Percentiles rank a stretch among this genome's conserved stretches.
phyloP scores from a whole-genome alignment of 108 stramenopile genomes.

The Epithemia pelagica region DNA sequence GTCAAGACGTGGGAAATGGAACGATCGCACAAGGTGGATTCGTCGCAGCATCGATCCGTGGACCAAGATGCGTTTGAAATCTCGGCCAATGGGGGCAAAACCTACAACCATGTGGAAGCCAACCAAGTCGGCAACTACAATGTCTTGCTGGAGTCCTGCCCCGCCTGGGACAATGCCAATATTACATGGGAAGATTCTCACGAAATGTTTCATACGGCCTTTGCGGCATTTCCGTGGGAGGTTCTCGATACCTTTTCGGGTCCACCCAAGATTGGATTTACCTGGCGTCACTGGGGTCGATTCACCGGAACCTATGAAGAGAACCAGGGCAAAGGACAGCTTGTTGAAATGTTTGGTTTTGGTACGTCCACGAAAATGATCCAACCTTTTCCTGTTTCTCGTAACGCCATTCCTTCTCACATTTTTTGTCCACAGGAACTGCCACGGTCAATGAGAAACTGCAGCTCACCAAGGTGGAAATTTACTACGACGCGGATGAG shows the following conservation, averaged over 20 bases:
- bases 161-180: conserved; percentile 21
- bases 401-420: no score
- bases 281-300: conserved; percentile 50
- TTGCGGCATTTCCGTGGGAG: conserved; percentile 52
- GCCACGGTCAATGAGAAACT: conserved; percentile 31
- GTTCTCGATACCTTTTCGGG: conserved; percentile 39
- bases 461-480: conserved; percentile 26
- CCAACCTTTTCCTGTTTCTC: no score
- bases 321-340: conserved; percentile 38
- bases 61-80: conserved; percentile 29
- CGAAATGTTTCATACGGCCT: conserved; percentile 38
- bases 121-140: conserved; percentile 44
- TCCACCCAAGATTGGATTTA: conserved; percentile 43
- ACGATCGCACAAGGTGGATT: conserved; percentile 31
- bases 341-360: conserved; percentile 49
- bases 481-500: conserved; percentile 28
- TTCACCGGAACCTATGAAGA: conserved; percentile 36
- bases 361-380: no score
- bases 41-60: conserved; percentile 16
- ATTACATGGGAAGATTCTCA: conserved; percentile 39
- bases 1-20: conserved; percentile 54
- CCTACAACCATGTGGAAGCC: conserved; percentile 30
- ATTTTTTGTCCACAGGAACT: no score
- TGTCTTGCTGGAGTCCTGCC: conserved; percentile 30
- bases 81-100: conserved; percentile 37